Conservation (phyloP, 257 asterid species). For the Petunia secreta region DNA sequence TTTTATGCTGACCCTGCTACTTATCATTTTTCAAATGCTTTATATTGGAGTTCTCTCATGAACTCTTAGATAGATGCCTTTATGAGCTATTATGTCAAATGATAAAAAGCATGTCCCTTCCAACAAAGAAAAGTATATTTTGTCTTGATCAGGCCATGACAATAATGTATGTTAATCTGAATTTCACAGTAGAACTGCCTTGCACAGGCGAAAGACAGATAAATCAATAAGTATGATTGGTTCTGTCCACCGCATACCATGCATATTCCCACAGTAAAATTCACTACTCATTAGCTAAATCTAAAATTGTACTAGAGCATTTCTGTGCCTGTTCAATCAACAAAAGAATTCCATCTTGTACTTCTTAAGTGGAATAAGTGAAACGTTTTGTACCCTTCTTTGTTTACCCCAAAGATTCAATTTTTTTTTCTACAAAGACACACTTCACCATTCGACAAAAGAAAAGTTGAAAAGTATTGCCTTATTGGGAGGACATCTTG, state of each 20-base stretch:
- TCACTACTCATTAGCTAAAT: not conserved
- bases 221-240: not conserved
- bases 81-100: not conserved
- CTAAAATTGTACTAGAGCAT: not conserved
- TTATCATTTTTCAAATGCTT: not conserved
- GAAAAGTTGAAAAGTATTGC: constrained; percentile 16
- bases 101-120: not conserved
- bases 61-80: not conserved
- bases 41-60: not conserved
- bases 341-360: not conserved
- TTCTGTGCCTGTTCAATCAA: not conserved
- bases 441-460: not conserved
- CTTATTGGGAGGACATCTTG: constrained; percentile 30
- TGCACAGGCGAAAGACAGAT: not conserved
- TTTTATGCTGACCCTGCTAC: not conserved
- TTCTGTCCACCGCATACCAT: not conserved
- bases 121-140: not conserved
- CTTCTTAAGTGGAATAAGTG: not conserved
- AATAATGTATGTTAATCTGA: not conserved
- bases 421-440: not conserved
- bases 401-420: constrained; percentile 3
- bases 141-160: not conserved
- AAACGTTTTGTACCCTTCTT: not conserved
- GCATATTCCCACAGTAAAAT: not conserved
- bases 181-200: not conserved